Evolutionary conservation across 2,329 filamentous ascomycete species (phyloP), one percentile per base, ranked within the genome.

Genomic region (Claviceps arundinis): DNA sequence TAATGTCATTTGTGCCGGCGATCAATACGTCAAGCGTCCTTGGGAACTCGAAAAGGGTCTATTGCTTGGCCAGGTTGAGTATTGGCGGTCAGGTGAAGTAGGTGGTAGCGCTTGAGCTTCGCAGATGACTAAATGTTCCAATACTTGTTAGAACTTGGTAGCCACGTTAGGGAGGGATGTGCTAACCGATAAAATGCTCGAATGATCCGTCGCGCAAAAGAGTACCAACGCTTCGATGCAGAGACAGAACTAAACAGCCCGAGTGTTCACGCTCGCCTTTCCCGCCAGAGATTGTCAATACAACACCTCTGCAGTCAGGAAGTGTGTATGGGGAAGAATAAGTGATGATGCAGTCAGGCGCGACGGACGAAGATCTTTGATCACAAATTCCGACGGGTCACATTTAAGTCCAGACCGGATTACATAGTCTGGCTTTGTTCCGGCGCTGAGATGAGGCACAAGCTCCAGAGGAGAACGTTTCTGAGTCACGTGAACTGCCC

Each of bases 1-100:
- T 65, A 67, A 11, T 60, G 56, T 64, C 67, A 69, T 69, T 65
- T 58, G 65, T 56, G 60, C 56, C 52, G 30, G 24, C 9, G 13
- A 26, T 46, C 30, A n/a, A 52, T 7, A 37, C 13, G 16, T n/a
- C 37, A 41, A 13, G 34, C 13, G 34, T 46, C 13, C 16, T 34
- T 17, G 43, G 9, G 22, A 22, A 40, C 13, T 37, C 42, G 19
- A 47, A 37, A 42, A 42, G 9, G n/a, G 37, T 17, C 9, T 30
- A 38, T n/a, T n/a, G 7, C 22, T 30, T 22, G 13, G 37, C 43
- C 42, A 30, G 17, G 22, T 26, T 37, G n/a, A 47, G 16, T 46
- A 7, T 5, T 19, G 42, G 45, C 16, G 14, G 26, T 9, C 19
- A 5, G 11, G 7, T 38, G 17, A 37, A n/a, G 9, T 4, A 16